Evolutionary conservation across 129 eudicot species (phyloP).

Genomic region (Scalesia atractyloides): DNA sequence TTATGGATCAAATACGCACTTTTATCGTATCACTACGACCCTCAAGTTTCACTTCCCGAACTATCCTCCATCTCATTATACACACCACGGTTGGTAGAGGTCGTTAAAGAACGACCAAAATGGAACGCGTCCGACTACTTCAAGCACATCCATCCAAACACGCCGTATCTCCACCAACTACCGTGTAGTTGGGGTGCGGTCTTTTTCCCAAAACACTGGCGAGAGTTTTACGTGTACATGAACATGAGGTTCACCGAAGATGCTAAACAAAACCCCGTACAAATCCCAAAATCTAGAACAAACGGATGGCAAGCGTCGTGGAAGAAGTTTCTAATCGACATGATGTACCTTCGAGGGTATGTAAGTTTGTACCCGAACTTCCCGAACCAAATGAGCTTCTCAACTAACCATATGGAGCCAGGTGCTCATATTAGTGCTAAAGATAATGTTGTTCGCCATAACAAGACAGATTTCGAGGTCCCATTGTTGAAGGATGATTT

Average conservation of each 20-base stretch:
- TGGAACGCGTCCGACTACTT: slow-evolving; percentile 95
- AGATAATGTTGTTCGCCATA: slow-evolving; percentile 77
- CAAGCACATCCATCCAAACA: slow-evolving; percentile 87
- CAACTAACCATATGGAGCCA: slow-evolving; percentile 97
- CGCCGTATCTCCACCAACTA: slow-evolving; percentile 91
- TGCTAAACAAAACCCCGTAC: slow-evolving; percentile 86
- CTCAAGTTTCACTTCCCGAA: slow-evolving; percentile 90
- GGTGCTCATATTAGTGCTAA: slow-evolving; percentile 92
- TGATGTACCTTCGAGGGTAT: slow-evolving; percentile 96
- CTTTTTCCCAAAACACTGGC: slow-evolving; percentile 93
- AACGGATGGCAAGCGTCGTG: slow-evolving; percentile 99
- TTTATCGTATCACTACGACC: slow-evolving; percentile 84
- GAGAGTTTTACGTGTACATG: slow-evolving; percentile 97
- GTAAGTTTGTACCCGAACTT: slow-evolving; percentile 88
- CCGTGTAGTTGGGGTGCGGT: slow-evolving; percentile 99
- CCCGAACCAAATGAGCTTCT: slow-evolving; percentile 89
- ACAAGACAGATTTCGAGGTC: slow-evolving; percentile 90
- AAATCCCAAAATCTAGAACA: slow-evolving; percentile 87
- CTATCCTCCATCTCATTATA: slow-evolving; percentile 88
- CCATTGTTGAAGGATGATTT: slow-evolving; percentile 84
- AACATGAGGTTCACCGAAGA: slow-evolving; percentile 92
- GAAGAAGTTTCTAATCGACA: slow-evolving; percentile 93
- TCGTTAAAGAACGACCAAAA: slow-evolving; percentile 85
- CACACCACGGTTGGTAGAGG: slow-evolving; percentile 89
- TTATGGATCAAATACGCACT: slow-evolving; percentile 94